Evolutionary conservation across 805 yeast genomes (phyloP).

Genomic region (Candida ortonii): DNA sequence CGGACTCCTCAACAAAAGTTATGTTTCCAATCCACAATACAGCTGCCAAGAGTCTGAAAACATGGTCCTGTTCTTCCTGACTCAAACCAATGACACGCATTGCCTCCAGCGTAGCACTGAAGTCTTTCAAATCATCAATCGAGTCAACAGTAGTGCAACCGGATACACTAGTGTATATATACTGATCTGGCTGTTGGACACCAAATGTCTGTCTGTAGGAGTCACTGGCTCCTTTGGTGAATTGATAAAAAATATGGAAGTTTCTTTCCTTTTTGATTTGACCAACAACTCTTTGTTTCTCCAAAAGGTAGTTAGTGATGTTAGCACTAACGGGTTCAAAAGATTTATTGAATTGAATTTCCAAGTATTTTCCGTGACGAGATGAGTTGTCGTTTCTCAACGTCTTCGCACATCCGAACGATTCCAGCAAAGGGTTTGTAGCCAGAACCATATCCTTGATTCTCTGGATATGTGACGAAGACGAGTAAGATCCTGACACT

Average conservation of each 20-base stretch:
- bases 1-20: slow-evolving; percentile 79
- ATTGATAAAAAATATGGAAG: slow-evolving; percentile 95
- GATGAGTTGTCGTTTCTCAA: slow-evolving; percentile 86
- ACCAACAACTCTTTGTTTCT: slow-evolving; percentile 95
- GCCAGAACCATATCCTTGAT: slow-evolving; percentile 98
- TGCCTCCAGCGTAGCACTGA: slow-evolving; percentile 75
- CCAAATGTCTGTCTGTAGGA: slow-evolving; percentile 81
- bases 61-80: slow-evolving; percentile 83
- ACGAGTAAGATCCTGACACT: slow-evolving; percentile 67
- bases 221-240: slow-evolving; percentile 86
- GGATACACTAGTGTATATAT: slow-evolving; percentile 81
- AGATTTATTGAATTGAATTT: slow-evolving; percentile 76
- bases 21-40: slow-evolving; percentile 94
- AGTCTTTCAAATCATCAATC: slow-evolving; percentile 80
- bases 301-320: slow-evolving; percentile 90
- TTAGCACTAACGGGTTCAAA: slow-evolving; percentile 94
- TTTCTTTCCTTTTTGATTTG: slow-evolving; percentile 91
- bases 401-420: slow-evolving; percentile 93
- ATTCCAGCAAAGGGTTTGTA: slow-evolving; percentile 87
- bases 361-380: slow-evolving; percentile 90
- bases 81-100: slow-evolving; percentile 84
- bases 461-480: slow-evolving; percentile 69
- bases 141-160: slow-evolving; percentile 84
- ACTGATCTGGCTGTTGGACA: slow-evolving; percentile 90
- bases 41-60: slow-evolving; percentile 80